phyloP scores from a whole-genome alignment of 2,329 filamentous ascomycete species.

The Sclerotinia minor region DNA sequence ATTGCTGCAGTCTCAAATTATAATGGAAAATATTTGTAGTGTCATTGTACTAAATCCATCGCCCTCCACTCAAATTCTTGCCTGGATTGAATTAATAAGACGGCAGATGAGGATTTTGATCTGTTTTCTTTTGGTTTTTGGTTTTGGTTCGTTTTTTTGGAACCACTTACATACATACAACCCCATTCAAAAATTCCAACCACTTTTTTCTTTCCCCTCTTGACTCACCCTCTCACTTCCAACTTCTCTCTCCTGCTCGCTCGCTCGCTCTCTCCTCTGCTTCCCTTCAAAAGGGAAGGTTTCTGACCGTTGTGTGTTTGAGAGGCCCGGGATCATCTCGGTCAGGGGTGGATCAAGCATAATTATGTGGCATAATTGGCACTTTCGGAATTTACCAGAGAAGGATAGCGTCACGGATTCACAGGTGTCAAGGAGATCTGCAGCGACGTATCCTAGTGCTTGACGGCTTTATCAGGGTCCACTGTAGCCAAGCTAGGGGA shows the following conservation, averaged over 20 bases:
- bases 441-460: slow-evolving; percentile 21
- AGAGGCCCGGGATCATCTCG: slow-evolving; percentile 14
- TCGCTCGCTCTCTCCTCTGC: neutral
- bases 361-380: slow-evolving; percentile 19
- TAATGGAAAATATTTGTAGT: slow-evolving; percentile 1
- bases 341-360: slow-evolving; percentile 20
- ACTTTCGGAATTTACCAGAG: slow-evolving; percentile 7
- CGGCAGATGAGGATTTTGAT: neutral
- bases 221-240: neutral
- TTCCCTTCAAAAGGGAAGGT: neutral
- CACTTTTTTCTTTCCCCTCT: neutral
- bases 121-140: too few species aligned
- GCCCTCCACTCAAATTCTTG: slow-evolving; percentile 1
- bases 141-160: too few species aligned
- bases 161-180: neutral
- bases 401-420: slow-evolving; percentile 16
- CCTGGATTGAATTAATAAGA: neutral
- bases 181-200: neutral
- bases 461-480: slow-evolving; percentile 20
- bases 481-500: slow-evolving; percentile 15
- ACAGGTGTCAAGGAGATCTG: slow-evolving; percentile 15
- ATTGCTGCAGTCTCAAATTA: slow-evolving; percentile 2
- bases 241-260: neutral
- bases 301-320: slow-evolving; percentile 19
- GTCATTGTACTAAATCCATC: neutral